Percentiles rank a stretch among this genome's conserved stretches.
Conservation (phyloP, 2,329 filamentous ascomycete genomes). For the Phialemoniopsis sp. region DNA sequence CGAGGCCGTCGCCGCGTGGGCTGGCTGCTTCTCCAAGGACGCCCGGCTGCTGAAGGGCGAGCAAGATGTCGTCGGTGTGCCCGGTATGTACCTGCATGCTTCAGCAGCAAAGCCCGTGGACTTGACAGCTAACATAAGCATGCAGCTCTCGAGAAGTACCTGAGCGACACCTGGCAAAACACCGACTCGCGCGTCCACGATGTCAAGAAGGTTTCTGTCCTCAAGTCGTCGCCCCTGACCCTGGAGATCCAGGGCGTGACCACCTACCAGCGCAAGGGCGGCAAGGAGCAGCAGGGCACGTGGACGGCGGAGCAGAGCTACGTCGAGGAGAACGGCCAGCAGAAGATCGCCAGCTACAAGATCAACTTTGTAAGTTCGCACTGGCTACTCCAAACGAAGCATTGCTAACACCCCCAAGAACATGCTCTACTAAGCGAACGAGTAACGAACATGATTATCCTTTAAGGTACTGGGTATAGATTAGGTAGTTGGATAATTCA, state of each 20-base stretch:
- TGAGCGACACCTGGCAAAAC: neutral
- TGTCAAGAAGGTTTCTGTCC: neutral
- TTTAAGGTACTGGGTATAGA: too few relatives aligned
- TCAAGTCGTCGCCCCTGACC: neutral
- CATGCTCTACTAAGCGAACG: neutral
- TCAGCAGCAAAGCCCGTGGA: neutral
- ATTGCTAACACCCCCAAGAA: neutral
- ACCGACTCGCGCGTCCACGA: neutral
- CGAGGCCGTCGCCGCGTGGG: neutral
- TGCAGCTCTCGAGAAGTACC: neutral
- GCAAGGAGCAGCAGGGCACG: neutral
- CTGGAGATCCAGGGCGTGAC: neutral
- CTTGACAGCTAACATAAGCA: neutral
- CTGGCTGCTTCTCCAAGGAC: neutral
- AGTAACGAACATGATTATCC: too few relatives aligned
- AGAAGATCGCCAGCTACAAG: neutral
- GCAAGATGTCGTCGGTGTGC: neutral
- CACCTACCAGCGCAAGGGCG: neutral
- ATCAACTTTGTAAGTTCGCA: neutral
- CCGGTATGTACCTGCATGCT: neutral
- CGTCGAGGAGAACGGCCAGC: neutral
- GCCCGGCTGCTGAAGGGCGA: neutral
- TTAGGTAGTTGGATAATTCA: too few relatives aligned
- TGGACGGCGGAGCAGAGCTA: constrained; percentile 1
- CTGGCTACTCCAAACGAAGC: neutral